Base-by-base conservation (phyloP, 2,329 filamentous ascomycete genomes). In the Diaporthe helianthi region DNA sequence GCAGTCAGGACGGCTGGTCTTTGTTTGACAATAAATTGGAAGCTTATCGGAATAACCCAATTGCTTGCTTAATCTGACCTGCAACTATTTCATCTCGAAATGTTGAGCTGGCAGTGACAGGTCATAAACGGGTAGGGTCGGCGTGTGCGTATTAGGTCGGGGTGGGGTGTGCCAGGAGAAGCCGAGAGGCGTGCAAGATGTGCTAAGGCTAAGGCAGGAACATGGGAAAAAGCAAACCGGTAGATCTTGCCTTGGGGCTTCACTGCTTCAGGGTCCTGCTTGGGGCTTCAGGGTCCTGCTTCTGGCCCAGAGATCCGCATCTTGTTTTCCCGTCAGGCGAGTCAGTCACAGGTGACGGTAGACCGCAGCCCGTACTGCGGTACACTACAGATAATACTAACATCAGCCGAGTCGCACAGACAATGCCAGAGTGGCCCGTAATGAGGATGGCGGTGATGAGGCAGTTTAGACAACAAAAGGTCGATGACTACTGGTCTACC, bases 201-300 rank as follows among this genome's bases (percentile, higher is more conserved):
- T 24, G 54, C 54, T 46, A 22, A n/a, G n/a, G 41, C 58, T 63
- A 63, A 63, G 44, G 58, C 58, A 63, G 58, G 58, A 63, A 63
- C 58, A 36, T 63, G 58, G 19, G 29, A 63, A 49, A 60, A 36
- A 36, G 58, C 58, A 63, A 63, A 63, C 36, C 44, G 7, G 44
- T 33, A 49, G 44, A 63, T 49, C 44, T 33, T 33, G 58, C 44
- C 58, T 49, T 49, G 58, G 29, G 53, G 10, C 52, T 36, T 33
- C 31, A 33, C n/a, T n/a, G n/a, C n/a, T 33, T 33, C 36, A 38
- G 36, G 36, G 36, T 38, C 36, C 36, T 38, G 36, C 36, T 17
- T 4, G 3, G 58, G 44, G 53, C 9, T 31, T 36, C 52, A 38
- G 52, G 52, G 52, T 52, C 49, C 47, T 29, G 47, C 47, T 51